Evolutionary conservation across 1,284 basidiomycete species (phyloP).

Genomic region (Marasmius sp.): DNA sequence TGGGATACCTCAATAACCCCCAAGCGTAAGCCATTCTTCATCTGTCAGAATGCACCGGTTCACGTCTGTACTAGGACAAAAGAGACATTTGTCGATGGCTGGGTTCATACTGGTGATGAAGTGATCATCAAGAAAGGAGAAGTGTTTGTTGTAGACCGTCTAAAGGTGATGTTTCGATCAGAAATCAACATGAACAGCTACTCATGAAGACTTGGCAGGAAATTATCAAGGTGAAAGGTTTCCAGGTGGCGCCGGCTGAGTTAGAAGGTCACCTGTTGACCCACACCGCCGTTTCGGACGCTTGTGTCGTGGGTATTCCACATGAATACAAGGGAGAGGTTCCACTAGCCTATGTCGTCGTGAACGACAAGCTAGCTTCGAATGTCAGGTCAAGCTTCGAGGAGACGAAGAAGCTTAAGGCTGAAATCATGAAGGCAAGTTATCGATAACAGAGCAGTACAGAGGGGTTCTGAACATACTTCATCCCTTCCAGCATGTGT

Average conservation of each 20-base stretch:
- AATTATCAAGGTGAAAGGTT: constrained; percentile 55
- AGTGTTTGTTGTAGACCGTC: constrained; percentile 60
- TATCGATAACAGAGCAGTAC: neutral
- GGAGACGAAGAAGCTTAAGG: constrained; percentile 43
- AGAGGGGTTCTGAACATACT: neutral
- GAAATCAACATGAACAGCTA: neutral
- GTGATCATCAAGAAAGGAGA: constrained; percentile 56
- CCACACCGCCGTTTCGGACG: constrained; percentile 48
- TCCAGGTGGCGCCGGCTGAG: constrained; percentile 67
- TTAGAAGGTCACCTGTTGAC: constrained; percentile 72
- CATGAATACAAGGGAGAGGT: constrained; percentile 82
- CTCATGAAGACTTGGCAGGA: constrained; percentile 35
- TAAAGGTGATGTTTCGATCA: constrained; percentile 44
- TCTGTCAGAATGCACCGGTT: neutral
- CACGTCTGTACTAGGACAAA: constrained; percentile 39
- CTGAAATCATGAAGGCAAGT: constrained; percentile 37
- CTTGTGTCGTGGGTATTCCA: constrained; percentile 67
- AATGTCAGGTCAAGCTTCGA: constrained; percentile 37
- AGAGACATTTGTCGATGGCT: constrained; percentile 59
- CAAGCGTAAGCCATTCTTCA: constrained; percentile 43
- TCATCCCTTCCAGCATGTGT: constrained; percentile 51
- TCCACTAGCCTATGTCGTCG: constrained; percentile 73
- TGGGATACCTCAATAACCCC: constrained; percentile 54
- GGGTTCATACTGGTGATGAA: constrained; percentile 68
- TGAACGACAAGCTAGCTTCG: constrained; percentile 29